These are phyloP conservation scores for Sarocladium brachiariae DNA, from an alignment of 2,329 filamentous ascomycete species.

Conservation along the genomic window DNA sequence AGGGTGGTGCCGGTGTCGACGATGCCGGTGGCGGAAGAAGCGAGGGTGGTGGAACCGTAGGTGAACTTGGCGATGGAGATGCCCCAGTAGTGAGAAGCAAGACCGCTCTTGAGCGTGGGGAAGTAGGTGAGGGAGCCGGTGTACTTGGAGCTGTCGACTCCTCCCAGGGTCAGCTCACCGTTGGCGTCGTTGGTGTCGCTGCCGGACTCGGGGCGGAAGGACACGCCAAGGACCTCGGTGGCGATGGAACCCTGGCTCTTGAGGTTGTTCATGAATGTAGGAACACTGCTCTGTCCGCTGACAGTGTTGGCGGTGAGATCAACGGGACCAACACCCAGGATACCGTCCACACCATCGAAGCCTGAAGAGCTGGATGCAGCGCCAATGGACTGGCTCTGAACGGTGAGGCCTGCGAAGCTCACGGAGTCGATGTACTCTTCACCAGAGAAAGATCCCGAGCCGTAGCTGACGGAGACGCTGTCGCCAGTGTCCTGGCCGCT, in stretches of 20 bases:
- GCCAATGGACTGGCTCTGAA: constrained; percentile 36
- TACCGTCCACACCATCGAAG: constrained; percentile 24
- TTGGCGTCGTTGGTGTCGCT: constrained; percentile 18
- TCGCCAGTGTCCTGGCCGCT: constrained; percentile 28
- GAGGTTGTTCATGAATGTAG: constrained; percentile 34
- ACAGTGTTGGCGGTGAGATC: constrained; percentile 32
- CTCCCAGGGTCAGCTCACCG: constrained; percentile 19
- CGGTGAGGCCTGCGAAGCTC: constrained; percentile 33
- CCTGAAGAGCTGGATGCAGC: constrained; percentile 33
- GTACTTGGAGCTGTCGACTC: constrained; percentile 16
- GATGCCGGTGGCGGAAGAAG: constrained; percentile 15
- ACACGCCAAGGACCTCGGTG: constrained; percentile 22
- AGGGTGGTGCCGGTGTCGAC: constrained; percentile 22
- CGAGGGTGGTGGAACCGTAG: constrained; percentile 16
- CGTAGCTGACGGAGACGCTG: constrained; percentile 36
- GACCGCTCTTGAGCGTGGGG: constrained; percentile 12
- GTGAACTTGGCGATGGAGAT: constrained; percentile 19
- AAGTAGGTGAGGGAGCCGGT: constrained; percentile 17
- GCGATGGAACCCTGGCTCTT: constrained; percentile 21
- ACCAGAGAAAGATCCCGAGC: constrained; percentile 37
- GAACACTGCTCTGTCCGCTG: constrained; percentile 17
- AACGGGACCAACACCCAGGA: constrained; percentile 38
- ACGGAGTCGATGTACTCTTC: constrained; percentile 37
- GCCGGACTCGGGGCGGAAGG: constrained; percentile 20
- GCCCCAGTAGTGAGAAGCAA: constrained; percentile 17